Evolutionary conservation across 1,284 basidiomycete genomes (phyloP).

Genomic region (Schizopora paradoxa): DNA sequence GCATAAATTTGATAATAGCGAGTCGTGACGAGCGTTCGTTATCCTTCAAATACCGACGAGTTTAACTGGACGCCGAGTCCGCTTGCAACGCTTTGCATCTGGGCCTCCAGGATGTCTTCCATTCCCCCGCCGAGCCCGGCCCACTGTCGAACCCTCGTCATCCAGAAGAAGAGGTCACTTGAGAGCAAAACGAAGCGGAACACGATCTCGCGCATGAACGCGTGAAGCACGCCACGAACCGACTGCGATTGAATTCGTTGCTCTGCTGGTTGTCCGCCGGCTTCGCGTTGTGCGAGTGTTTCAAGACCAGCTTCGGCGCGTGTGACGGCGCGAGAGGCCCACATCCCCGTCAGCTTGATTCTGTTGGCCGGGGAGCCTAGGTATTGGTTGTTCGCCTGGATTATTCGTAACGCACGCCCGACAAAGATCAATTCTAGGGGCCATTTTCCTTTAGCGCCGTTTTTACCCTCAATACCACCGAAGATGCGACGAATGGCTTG

Average conservation of each 20-base stretch:
- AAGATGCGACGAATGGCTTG: slow-evolving; percentile 45
- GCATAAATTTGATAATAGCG: no score
- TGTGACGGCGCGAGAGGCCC: slow-evolving; percentile 54
- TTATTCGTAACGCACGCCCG: slow-evolving; percentile 67
- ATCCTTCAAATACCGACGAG: slow-evolving; percentile 28
- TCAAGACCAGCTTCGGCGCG: slow-evolving; percentile 30
- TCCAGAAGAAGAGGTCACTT: slow-evolving; percentile 54
- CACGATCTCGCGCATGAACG: slow-evolving; percentile 40
- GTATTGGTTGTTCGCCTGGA: slow-evolving; percentile 63
- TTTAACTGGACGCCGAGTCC: slow-evolving; percentile 26
- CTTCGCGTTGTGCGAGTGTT: slow-evolving; percentile 34
- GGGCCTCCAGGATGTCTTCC: slow-evolving; percentile 21
- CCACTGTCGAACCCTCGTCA: slow-evolving; percentile 39
- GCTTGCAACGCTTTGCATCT: slow-evolving; percentile 19
- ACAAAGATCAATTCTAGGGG: slow-evolving; percentile 80
- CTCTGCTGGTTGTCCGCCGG: no score
- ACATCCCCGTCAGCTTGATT: slow-evolving; percentile 76
- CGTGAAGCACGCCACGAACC: no score
- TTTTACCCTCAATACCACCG: no score
- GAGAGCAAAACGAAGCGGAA: slow-evolving; percentile 53
- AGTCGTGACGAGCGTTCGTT: no score
- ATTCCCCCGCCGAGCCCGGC: slow-evolving; percentile 24
- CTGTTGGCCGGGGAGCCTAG: slow-evolving; percentile 83
- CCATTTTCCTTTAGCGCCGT: slow-evolving; percentile 61
- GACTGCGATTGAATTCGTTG: no score